phyloP scores from a whole-genome alignment of 2,329 filamentous ascomycete genomes.

The Diaporthe ilicicola region DNA sequence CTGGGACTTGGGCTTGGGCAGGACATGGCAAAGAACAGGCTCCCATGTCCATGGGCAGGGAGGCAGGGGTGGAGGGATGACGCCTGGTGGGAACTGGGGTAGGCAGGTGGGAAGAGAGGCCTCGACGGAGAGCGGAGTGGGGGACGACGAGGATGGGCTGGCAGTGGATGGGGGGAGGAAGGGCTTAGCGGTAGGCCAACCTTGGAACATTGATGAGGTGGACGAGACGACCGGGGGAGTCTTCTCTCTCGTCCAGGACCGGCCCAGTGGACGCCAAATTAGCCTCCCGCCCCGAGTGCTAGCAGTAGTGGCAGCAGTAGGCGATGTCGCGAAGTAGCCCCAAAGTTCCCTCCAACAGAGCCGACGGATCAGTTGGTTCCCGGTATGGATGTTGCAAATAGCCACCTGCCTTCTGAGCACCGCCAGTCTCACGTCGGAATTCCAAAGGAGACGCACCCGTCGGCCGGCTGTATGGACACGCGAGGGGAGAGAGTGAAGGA shows the following conservation, averaged over 20 bases:
- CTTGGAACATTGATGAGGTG: conserved; percentile 20
- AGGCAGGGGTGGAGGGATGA: conserved; percentile 21
- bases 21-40: conserved; percentile 4
- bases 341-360: conserved; percentile 7
- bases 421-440: neutral
- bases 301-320: neutral
- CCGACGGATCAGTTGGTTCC: conserved; percentile 5
- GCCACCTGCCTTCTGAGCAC: neutral
- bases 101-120: conserved; percentile 12
- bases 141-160: conserved; percentile 14
- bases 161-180: conserved; percentile 11
- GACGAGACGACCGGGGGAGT: conserved; percentile 11
- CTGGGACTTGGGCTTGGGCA: neutral
- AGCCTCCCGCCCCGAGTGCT: conserved; percentile 19
- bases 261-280: conserved; percentile 24
- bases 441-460: neutral
- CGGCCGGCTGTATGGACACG: neutral
- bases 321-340: conserved; percentile 13
- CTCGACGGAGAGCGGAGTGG: conserved; percentile 19
- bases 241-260: conserved; percentile 5
- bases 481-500: too few relatives aligned
- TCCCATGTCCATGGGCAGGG: conserved; percentile 13
- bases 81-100: conserved; percentile 24
- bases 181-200: conserved; percentile 17
- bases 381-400: neutral